A percentile compares a stretch with the other conserved stretches of the same genome.
These are phyloP conservation scores for Striga hermonthica DNA, from an alignment of 305 asterid genomes.

Conservation along the genomic window DNA sequence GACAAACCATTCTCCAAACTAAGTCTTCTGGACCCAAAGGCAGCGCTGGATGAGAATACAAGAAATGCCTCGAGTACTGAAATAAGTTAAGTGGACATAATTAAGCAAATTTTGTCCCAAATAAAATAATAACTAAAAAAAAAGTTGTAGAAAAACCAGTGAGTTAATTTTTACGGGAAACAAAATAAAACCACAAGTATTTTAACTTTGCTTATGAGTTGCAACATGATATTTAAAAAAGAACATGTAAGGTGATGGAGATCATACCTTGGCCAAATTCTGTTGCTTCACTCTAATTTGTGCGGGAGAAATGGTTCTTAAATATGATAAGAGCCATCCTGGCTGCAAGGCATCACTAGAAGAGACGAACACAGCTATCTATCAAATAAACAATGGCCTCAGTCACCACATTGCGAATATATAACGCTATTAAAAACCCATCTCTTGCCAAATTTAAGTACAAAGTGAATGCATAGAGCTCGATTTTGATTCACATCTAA, in stretches of 20 bases:
- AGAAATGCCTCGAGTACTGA: slow-evolving; percentile 82
- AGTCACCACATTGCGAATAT: slow-evolving; percentile 24
- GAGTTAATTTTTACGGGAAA: background rate
- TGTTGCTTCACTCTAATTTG: slow-evolving; percentile 62
- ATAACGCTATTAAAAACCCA: slow-evolving; percentile 5
- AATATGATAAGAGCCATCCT: slow-evolving; percentile 74
- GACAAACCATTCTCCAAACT: slow-evolving; percentile 92
- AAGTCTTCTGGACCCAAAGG: slow-evolving; percentile 95
- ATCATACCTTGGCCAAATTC: slow-evolving; percentile 74
- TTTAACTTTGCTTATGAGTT: background rate
- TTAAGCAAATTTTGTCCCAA: slow-evolving; percentile 15
- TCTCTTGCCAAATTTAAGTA: slow-evolving; percentile 11
- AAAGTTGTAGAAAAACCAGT: slow-evolving; percentile 3
- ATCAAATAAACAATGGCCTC: slow-evolving; percentile 37
- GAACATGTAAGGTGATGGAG: slow-evolving; percentile 23
- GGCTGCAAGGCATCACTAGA: slow-evolving; percentile 73
- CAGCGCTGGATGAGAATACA: slow-evolving; percentile 91
- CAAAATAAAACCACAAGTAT: background rate
- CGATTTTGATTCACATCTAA: background rate
- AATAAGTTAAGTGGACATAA: slow-evolving; percentile 26
- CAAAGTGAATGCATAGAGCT: slow-evolving; percentile 14
- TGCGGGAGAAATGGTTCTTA: slow-evolving; percentile 59
- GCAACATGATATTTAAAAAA: slow-evolving; percentile 19
- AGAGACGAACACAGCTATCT: slow-evolving; percentile 86
- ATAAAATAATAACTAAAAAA: background rate